Evolutionary conservation across 768 basidiomycete species (phyloP), one percentile per base, ranked within the genome.

Genomic region (Termitomyces sp.): DNA sequence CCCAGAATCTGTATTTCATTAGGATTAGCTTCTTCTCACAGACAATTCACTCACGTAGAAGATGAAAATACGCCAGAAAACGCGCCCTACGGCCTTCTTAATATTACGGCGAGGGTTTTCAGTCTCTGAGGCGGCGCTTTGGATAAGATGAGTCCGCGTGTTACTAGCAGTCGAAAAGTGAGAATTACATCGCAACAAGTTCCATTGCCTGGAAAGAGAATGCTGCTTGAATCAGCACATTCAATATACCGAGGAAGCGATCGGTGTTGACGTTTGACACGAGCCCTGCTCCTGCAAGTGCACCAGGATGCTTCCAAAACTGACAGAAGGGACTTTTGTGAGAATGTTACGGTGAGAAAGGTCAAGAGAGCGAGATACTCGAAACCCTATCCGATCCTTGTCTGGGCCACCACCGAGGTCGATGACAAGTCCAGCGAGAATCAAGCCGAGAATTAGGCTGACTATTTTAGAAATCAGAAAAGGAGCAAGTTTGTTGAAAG

Each of bases 141-240:
- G 25, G 16, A 25, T 25, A 61, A 23, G 16, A 57, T 46, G 3
- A 67, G 46, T 49, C 32, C 16, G 32, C 43, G 45, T 37, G 23
- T 16, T 27, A 35, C 27, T 23, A 23, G 29, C 44, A 4, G 10
- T 32, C 2, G 42, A 5, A 44, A 40, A 5, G 11, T 23, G 3
- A 35, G 21, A 44, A 37, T 58, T 61, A 84, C 85, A 89, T 80
- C 27, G 84, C 83, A 38, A 91, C 84, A 41, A 89, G 71, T 65
- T 92, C 90, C 76, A 90, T 83, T 38, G 85, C 89, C 64, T 88
- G 83, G 75, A 85, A 87, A 5, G 89, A 89, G 77, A 90, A 94
- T 2, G 83, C 84, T 14, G 80, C 79, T 62, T 80, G 77, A 23
- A 80, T 73, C n/a, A 81, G 58, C 31, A 78, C 76, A 57, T 68